These are phyloP conservation scores for Globisporangium canariense DNA, from an alignment of 352 stramenopile species.

Conservation along the genomic window DNA sequence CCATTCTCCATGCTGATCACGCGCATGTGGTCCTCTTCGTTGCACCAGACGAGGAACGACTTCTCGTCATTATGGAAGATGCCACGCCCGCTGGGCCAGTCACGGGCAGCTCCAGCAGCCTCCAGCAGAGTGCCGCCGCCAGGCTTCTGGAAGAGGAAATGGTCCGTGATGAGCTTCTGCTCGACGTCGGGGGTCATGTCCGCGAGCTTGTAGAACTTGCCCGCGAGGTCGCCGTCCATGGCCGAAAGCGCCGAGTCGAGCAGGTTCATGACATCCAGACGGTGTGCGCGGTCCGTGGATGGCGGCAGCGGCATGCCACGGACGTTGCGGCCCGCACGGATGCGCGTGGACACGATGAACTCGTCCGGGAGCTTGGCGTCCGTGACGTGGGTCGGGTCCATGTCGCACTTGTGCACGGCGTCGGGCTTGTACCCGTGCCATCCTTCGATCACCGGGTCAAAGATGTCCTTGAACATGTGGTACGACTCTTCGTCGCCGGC, in stretches of 20 bases:
- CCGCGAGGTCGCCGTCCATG: slow-evolving; percentile 65
- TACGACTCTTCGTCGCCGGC: slow-evolving; percentile 73
- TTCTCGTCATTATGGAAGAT: slow-evolving; percentile 83
- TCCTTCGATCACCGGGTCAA: slow-evolving; percentile 64
- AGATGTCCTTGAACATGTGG: slow-evolving; percentile 67
- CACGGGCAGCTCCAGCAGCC: slow-evolving; percentile 53
- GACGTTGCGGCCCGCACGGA: slow-evolving; percentile 85
- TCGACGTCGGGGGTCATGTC: slow-evolving; percentile 75
- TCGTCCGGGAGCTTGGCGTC: slow-evolving; percentile 61
- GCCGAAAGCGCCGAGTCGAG: slow-evolving; percentile 74
- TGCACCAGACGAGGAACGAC: slow-evolving; percentile 84
- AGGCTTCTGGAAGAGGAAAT: slow-evolving; percentile 87
- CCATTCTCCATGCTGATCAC: slow-evolving; percentile 85
- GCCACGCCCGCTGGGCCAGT: slow-evolving; percentile 71
- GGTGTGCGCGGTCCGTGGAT: slow-evolving; percentile 75
- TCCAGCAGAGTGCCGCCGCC: slow-evolving; percentile 65
- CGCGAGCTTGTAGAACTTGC: slow-evolving; percentile 82
- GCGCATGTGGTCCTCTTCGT: slow-evolving; percentile 81
- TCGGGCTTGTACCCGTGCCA: slow-evolving; percentile 68
- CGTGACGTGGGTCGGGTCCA: slow-evolving; percentile 63
- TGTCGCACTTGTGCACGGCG: slow-evolving; percentile 68
- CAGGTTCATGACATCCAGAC: slow-evolving; percentile 83
- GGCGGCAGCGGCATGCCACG: slow-evolving; percentile 74
- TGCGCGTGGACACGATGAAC: slow-evolving; percentile 77
- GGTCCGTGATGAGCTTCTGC: slow-evolving; percentile 66